Percentiles rank a stretch among this genome's conserved stretches.
phyloP scores from a whole-genome alignment of 768 basidiomycete genomes.

The Mycena chlorophos region DNA sequence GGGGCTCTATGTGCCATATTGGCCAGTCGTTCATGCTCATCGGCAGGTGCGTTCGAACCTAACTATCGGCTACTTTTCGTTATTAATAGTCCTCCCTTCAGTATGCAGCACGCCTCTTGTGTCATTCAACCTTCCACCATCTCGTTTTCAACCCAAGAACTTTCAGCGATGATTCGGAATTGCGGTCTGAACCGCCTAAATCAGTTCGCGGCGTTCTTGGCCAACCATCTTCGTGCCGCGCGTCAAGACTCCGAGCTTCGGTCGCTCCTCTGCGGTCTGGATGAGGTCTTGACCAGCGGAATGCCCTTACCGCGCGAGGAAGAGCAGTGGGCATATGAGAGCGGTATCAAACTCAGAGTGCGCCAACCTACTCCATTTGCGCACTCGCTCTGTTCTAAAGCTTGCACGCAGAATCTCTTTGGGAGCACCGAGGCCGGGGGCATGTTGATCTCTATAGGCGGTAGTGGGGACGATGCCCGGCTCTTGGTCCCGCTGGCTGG shows the following conservation, averaged over 20 bases:
- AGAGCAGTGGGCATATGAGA: slow-evolving; percentile 50
- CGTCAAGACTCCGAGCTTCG: slow-evolving; percentile 48
- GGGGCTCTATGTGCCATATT: slow-evolving; percentile 63
- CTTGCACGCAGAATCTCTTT: slow-evolving; percentile 48
- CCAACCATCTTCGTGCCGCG: slow-evolving; percentile 47
- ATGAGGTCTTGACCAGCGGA: slow-evolving; percentile 54
- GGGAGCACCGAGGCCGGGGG: slow-evolving; percentile 60
- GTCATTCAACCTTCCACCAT: slow-evolving; percentile 58
- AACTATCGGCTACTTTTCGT: slow-evolving; percentile 17
- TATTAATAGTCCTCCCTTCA: slow-evolving; percentile 41
- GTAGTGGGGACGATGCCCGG: slow-evolving; percentile 35
- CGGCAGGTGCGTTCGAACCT: slow-evolving; percentile 14
- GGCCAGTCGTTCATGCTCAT: slow-evolving; percentile 47
- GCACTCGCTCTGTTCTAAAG: slow-evolving; percentile 18
- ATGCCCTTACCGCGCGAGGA: slow-evolving; percentile 50
- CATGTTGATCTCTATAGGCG: slow-evolving; percentile 47
- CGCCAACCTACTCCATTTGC: slow-evolving; percentile 19
- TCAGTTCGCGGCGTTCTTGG: slow-evolving; percentile 58
- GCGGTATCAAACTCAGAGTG: slow-evolving; percentile 48
- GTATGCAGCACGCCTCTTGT: slow-evolving; percentile 57
- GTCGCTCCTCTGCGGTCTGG: slow-evolving; percentile 42
- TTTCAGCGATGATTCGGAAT: slow-evolving; percentile 52
- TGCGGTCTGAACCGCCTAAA: slow-evolving; percentile 56
- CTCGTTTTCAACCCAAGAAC: slow-evolving; percentile 52
- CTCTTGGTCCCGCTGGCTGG: slow-evolving; percentile 44